phyloP scores from a whole-genome alignment of 2,329 filamentous ascomycete species.

The Ceratocystis colombiana region DNA sequence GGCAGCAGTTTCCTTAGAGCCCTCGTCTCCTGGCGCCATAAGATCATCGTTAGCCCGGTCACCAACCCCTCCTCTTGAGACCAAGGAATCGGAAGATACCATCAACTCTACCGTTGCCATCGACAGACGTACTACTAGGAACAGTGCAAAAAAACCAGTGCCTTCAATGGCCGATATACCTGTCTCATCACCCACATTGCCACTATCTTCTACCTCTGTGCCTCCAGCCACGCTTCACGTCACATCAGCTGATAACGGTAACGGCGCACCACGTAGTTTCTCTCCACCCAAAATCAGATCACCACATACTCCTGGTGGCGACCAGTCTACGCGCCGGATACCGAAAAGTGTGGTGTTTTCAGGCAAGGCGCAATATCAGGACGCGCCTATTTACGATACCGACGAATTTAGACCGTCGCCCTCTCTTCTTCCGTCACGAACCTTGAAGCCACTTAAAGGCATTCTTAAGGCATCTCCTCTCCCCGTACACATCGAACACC shows the following conservation, averaged over 20 bases:
- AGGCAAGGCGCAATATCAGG: slow-evolving; percentile 46
- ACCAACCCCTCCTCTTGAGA: slow-evolving; percentile 56
- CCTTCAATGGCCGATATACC: not conserved
- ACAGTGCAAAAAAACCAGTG: slow-evolving; percentile 27
- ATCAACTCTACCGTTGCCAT: slow-evolving; percentile 33
- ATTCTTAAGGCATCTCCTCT: slow-evolving; percentile 67
- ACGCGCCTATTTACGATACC: slow-evolving; percentile 41
- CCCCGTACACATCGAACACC: slow-evolving; percentile 38
- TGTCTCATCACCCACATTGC: not conserved
- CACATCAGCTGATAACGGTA: not conserved
- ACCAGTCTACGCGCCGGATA: slow-evolving; percentile 37
- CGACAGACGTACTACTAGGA: slow-evolving; percentile 35
- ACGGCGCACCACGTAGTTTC: slow-evolving; percentile 27
- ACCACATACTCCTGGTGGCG: slow-evolving; percentile 35
- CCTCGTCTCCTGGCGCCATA: slow-evolving; percentile 5
- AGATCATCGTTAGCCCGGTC: slow-evolving; percentile 49
- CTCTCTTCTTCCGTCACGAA: slow-evolving; percentile 23
- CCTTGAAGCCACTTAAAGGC: slow-evolving; percentile 37
- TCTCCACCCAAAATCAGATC: slow-evolving; percentile 45
- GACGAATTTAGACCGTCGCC: slow-evolving; percentile 29
- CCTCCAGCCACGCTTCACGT: not conserved
- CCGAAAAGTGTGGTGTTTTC: slow-evolving; percentile 51
- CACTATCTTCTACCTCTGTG: not conserved
- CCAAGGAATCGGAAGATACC: slow-evolving; percentile 33
- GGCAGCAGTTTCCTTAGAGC: slow-evolving; percentile 16